These are phyloP conservation scores for Opeltia flavorubescens DNA, from an alignment of 495 filamentous ascomycete genomes.

Conservation along the genomic window DNA sequence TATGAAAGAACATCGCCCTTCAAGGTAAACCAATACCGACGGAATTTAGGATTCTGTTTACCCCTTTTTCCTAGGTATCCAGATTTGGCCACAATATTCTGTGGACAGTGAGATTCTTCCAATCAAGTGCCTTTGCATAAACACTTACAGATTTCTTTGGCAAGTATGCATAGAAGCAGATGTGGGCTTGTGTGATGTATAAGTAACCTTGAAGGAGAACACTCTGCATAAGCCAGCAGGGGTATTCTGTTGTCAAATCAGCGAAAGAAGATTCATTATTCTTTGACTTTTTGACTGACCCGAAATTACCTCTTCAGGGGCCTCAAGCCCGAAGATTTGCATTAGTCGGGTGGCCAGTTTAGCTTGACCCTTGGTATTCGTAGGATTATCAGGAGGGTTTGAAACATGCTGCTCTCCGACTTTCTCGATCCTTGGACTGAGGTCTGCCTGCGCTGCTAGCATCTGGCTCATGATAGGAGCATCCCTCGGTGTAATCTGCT, in stretches of 20 bases:
- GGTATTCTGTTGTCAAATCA: slow-evolving; percentile 51
- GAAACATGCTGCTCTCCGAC: slow-evolving; percentile 12
- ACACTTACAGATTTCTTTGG: slow-evolving; percentile 67
- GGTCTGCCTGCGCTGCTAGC: slow-evolving; percentile 63
- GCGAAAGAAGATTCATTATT: neutral
- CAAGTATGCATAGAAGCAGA: slow-evolving; percentile 94
- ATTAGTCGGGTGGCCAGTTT: slow-evolving; percentile 56
- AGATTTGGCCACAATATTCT: slow-evolving; percentile 71
- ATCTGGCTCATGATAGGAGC: slow-evolving; percentile 73
- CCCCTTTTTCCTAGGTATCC: slow-evolving; percentile 84
- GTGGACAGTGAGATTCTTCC: slow-evolving; percentile 16
- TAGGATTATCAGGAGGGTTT: slow-evolving; percentile 10
- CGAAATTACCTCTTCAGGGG: slow-evolving; percentile 70
- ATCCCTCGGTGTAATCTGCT: slow-evolving; percentile 31
- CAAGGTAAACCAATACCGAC: slow-evolving; percentile 90
- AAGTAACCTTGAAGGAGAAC: slow-evolving; percentile 89
- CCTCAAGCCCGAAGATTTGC: slow-evolving; percentile 80
- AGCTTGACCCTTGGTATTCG: slow-evolving; percentile 12
- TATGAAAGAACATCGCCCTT: slow-evolving; percentile 95
- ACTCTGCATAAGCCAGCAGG: slow-evolving; percentile 86
- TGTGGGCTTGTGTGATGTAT: slow-evolving; percentile 88
- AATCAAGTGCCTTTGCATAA: neutral
- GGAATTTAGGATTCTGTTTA: slow-evolving; percentile 76
- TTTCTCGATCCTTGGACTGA: slow-evolving; percentile 25
- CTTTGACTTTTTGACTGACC: slow-evolving; percentile 26